Conservation (phyloP, 2,329 filamentous ascomycete species). For the Drechslerella coelobrocha region DNA sequence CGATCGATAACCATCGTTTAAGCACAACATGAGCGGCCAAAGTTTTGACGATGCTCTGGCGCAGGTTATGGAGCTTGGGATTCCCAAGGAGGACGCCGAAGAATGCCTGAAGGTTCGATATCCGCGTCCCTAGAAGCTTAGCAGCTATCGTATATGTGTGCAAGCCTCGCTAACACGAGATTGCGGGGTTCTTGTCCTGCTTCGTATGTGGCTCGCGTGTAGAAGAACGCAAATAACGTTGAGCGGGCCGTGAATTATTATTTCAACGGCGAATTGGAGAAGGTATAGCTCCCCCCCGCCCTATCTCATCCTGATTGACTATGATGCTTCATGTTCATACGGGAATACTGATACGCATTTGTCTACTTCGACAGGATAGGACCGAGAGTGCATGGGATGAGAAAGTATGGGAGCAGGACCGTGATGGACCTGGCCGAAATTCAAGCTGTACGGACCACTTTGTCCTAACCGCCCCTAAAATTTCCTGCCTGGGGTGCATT, state of each 20-base stretch:
- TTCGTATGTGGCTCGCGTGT: background rate
- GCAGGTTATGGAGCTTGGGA: constrained; percentile 48
- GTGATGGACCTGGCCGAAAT: constrained; percentile 30
- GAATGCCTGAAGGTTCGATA: constrained; percentile 53
- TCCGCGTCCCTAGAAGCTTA: constrained; percentile 5
- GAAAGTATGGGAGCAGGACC: constrained; percentile 6
- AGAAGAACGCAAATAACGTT: constrained; percentile 51
- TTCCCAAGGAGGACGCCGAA: constrained; percentile 51
- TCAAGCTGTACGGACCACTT: constrained; percentile 30
- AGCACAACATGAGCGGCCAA: constrained; percentile 25
- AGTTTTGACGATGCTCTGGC: constrained; percentile 41
- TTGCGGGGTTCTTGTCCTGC: constrained; percentile 36
- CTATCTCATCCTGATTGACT: background rate
- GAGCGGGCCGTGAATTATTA: constrained; percentile 54
- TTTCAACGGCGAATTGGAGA: constrained; percentile 50
- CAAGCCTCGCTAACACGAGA: constrained; percentile 27
- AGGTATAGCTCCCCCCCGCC: background rate
- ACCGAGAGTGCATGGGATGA: constrained; percentile 32
- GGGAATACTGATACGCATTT: constrained; percentile 6
- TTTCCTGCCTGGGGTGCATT: constrained; percentile 9
- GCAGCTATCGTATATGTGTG: background rate
- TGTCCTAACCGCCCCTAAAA: background rate
- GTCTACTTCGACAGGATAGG: constrained; percentile 16
- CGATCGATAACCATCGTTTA: background rate
- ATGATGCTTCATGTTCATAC: background rate